Conservation (phyloP, 331 rosid species). For the Acacia pycnantha region DNA sequence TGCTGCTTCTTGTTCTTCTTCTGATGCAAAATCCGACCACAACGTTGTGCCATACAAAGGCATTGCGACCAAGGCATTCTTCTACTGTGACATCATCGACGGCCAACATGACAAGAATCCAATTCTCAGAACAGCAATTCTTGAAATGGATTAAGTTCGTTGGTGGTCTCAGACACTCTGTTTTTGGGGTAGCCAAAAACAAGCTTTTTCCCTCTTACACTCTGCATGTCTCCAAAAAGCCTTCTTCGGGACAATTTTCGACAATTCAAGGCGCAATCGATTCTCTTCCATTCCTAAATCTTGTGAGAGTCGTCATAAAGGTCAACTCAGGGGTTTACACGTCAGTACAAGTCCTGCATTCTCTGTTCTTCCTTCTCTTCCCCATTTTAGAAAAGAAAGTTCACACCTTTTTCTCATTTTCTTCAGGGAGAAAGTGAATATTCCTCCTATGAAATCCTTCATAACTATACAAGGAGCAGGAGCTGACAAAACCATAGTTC, state of each 20-base stretch:
- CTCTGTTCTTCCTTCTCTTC: background rate
- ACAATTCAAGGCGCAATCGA: slow-evolving; percentile 87
- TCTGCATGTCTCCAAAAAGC: slow-evolving; percentile 67
- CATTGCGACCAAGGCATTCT: slow-evolving; percentile 46
- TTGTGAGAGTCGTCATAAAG: slow-evolving; percentile 86
- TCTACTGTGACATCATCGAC: slow-evolving; percentile 33
- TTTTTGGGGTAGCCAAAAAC: slow-evolving; percentile 71
- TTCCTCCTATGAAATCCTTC: slow-evolving; percentile 77
- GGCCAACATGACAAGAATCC: slow-evolving; percentile 45
- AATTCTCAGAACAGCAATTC: slow-evolving; percentile 76
- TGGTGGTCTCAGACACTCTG: slow-evolving; percentile 73
- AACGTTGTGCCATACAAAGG: slow-evolving; percentile 64
- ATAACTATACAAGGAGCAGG: slow-evolving; percentile 93
- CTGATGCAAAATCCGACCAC: slow-evolving; percentile 42
- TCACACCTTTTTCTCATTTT: background rate
- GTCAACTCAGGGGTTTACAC: slow-evolving; percentile 93
- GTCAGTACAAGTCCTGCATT: slow-evolving; percentile 46
- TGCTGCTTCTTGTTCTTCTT: slow-evolving; percentile 40
- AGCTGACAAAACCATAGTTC: slow-evolving; percentile 82
- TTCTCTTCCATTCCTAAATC: slow-evolving; percentile 80
- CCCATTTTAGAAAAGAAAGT: background rate
- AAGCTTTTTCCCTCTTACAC: slow-evolving; percentile 86
- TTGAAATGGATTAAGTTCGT: slow-evolving; percentile 88
- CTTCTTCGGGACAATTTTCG: slow-evolving; percentile 61
- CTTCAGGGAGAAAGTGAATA: slow-evolving; percentile 84